Percentiles rank a stretch among this genome's conserved stretches.
Conservation (phyloP, 2,329 filamentous ascomycete genomes). For the Pestalotiopsis fici region DNA sequence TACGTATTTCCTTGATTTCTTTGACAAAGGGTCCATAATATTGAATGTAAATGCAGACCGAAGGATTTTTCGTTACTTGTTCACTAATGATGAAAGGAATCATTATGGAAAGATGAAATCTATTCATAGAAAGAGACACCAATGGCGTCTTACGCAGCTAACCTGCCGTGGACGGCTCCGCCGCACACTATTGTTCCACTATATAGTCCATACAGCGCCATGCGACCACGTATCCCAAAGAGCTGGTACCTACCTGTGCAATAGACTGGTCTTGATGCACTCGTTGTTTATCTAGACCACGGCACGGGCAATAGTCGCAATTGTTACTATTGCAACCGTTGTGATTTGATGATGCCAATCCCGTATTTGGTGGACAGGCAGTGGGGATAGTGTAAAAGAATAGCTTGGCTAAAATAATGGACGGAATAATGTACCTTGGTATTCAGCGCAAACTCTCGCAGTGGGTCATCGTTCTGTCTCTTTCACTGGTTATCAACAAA, state of each 20-base stretch:
- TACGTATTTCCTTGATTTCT: background rate
- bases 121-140: background rate
- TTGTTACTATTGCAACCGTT: background rate
- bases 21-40: background rate
- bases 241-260: background rate
- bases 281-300: background rate
- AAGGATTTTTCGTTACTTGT: background rate
- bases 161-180: background rate
- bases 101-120: background rate
- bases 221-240: background rate
- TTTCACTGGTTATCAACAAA: background rate
- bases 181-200: slow-evolving; percentile 1
- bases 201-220: background rate
- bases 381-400: background rate
- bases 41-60: background rate
- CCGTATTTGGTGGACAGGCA: background rate
- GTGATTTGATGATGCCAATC: background rate
- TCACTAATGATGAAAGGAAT: background rate
- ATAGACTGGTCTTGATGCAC: background rate
- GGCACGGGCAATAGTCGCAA: background rate
- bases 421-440: too few relatives aligned
- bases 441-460: background rate
- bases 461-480: background rate
- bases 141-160: background rate
- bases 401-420: background rate